These are phyloP conservation scores for Sporothrix curviconia DNA, from an alignment of 2,329 filamentous ascomycete species.

Conservation along the genomic window DNA sequence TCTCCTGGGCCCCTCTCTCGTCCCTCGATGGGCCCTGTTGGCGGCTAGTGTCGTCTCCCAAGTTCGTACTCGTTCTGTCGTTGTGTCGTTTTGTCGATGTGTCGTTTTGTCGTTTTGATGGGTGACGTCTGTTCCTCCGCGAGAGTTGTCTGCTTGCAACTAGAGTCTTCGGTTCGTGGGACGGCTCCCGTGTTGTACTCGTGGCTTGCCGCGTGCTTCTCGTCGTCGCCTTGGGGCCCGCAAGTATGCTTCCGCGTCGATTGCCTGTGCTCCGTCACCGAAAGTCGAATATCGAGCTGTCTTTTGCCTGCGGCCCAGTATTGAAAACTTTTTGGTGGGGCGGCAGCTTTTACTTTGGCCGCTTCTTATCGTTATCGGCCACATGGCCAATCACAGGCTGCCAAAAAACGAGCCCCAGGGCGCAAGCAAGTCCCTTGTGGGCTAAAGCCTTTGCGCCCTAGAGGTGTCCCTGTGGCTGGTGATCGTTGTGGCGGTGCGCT, in stretches of 20 bases:
- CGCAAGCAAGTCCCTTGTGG: conserved; percentile 5
- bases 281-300: background rate
- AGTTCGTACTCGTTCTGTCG: too few relatives aligned
- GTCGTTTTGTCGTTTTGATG: too few relatives aligned
- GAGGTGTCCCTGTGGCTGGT: background rate
- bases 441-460: background rate
- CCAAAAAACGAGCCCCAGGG: background rate
- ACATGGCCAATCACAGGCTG: background rate
- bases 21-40: background rate
- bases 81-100: too few relatives aligned
- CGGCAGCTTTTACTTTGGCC: background rate
- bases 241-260: conserved; percentile 7
- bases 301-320: background rate
- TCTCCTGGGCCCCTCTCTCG: background rate
- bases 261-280: background rate
- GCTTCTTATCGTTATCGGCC: background rate
- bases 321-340: conserved; percentile 15
- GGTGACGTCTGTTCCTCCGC: too few relatives aligned
- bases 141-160: too few relatives aligned
- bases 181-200: background rate
- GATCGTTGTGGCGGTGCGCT: conserved; percentile 1
- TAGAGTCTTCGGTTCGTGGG: background rate
- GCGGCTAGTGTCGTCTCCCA: background rate
- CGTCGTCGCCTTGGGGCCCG: background rate
- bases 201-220: background rate